Conservation (phyloP, 208 protist species). For the Naegleria fowleri region DNA sequence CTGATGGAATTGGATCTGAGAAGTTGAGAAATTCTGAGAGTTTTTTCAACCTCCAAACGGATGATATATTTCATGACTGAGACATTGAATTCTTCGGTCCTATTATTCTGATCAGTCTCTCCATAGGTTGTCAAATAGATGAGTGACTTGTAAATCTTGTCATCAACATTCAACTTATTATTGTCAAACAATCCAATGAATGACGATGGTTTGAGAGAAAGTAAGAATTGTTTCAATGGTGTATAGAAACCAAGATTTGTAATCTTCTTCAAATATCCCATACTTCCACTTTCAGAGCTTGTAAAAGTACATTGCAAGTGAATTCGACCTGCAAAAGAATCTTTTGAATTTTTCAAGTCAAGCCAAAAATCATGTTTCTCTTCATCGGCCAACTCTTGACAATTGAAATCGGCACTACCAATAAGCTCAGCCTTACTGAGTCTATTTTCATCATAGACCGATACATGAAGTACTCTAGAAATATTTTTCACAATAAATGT, state of each 20-base stretch:
- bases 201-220: not conserved
- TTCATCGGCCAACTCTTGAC: not conserved
- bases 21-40: not conserved
- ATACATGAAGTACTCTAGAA: not conserved
- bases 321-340: not conserved
- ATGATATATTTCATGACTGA: not conserved
- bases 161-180: not conserved
- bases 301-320: not conserved
- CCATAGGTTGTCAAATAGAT: conserved; percentile 13
- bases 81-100: not conserved
- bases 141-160: not conserved
- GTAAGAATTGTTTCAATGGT: not conserved
- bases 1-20: not conserved
- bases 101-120: not conserved
- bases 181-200: not conserved
- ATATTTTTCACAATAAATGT: not conserved
- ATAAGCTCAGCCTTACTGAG: not conserved
- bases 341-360: not conserved
- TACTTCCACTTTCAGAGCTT: not conserved
- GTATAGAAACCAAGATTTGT: not conserved
- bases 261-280: not conserved
- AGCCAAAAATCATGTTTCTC: not conserved
- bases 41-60: not conserved
- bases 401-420: not conserved
- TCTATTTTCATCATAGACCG: conserved; percentile 4